Percentiles rank a stretch among this genome's conserved stretches.
phyloP scores from a whole-genome alignment of 495 filamentous ascomycete genomes.

The Penicilliopsis zonata region DNA sequence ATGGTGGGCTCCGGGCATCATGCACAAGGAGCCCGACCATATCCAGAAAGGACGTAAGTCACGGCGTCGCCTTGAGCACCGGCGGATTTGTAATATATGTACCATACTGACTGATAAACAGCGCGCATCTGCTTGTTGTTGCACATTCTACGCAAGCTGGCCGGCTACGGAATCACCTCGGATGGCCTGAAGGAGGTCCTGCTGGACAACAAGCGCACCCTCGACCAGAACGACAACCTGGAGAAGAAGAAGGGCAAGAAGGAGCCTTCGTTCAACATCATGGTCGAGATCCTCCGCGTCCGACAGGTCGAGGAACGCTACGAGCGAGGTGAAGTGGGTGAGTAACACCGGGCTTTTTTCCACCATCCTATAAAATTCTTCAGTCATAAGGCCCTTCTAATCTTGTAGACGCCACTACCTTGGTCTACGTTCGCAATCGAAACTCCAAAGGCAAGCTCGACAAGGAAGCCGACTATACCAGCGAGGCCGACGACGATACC shows the following conservation, averaged over 20 bases:
- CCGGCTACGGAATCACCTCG: conserved; percentile 20
- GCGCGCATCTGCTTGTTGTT: conserved; percentile 30
- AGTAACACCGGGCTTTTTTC: conserved; percentile 5
- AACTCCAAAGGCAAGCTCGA: conserved; percentile 26
- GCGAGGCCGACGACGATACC: conserved; percentile 14
- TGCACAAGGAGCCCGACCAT: conserved; percentile 82
- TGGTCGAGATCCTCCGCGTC: conserved; percentile 42
- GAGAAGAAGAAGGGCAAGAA: no score
- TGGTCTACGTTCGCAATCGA: conserved; percentile 27
- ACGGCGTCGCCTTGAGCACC: not conserved
- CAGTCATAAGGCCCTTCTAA: not conserved
- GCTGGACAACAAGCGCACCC: conserved; percentile 25
- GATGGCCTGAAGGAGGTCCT: conserved; percentile 32
- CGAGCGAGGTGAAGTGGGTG: conserved; percentile 40
- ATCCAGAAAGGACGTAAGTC: conserved; percentile 58
- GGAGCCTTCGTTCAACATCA: no score
- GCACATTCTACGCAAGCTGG: conserved; percentile 34
- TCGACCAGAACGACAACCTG: conserved; percentile 23
- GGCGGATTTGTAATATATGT: not conserved
- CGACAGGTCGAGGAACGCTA: conserved; percentile 41
- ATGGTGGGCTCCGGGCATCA: conserved; percentile 64
- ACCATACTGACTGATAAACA: conserved; percentile 4
- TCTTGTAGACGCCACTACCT: conserved; percentile 18
- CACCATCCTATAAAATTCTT: no score
- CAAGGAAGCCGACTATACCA: conserved; percentile 21